A percentile compares a stretch with the other conserved stretches of the same genome.
These are phyloP conservation scores for Coemansia sp. DNA, from an alignment of 192 early-diverging fungal genomes.

Conservation along the genomic window DNA sequence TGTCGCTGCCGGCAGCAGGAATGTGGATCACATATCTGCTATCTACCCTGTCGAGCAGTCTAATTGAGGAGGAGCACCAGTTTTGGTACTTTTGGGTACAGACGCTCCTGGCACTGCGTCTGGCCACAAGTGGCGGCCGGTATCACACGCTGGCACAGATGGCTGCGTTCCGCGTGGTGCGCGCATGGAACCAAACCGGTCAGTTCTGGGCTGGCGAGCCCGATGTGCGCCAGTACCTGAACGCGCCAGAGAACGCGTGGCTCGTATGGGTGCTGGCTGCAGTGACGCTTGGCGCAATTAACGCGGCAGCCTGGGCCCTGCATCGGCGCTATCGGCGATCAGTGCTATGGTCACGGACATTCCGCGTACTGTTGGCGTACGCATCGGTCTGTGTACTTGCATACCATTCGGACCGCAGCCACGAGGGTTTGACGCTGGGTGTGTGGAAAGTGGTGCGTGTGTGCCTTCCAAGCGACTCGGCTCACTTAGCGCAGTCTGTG, in stretches of 20 bases:
- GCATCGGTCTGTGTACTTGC: conserved; percentile 25
- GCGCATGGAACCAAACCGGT: conserved; percentile 54
- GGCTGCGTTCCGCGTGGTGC: conserved; percentile 37
- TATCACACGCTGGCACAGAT: conserved; percentile 29
- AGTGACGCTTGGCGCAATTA: conserved; percentile 8
- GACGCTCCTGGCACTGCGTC: conserved; percentile 56
- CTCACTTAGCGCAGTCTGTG: conserved; percentile 24
- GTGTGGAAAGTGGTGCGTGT: conserved; percentile 13
- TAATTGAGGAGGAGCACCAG: conserved; percentile 75
- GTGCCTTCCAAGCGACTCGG: conserved; percentile 23
- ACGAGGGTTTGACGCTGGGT: conserved; percentile 30
- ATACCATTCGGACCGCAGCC: conserved; percentile 44
- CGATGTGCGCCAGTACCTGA: conserved; percentile 39
- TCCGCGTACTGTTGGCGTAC: conserved; percentile 22
- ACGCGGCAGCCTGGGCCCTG: conserved; percentile 8
- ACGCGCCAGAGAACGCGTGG: conserved; percentile 4
- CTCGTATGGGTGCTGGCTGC: conserved; percentile 37
- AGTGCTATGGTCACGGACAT: conserved; percentile 14
- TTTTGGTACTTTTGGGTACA: conserved; percentile 76
- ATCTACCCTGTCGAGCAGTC: conserved; percentile 65
- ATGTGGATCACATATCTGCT: conserved; percentile 55
- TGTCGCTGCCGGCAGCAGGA: conserved; percentile 22
- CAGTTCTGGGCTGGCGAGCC: conserved; percentile 41
- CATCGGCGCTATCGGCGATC: conserved; percentile 9
- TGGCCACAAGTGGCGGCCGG: conserved; percentile 12